A percentile compares a stretch with the other conserved stretches of the same genome.
Evolutionary conservation across 1,284 basidiomycete genomes (phyloP).

Genomic region (Leccinum pallidistipes): DNA sequence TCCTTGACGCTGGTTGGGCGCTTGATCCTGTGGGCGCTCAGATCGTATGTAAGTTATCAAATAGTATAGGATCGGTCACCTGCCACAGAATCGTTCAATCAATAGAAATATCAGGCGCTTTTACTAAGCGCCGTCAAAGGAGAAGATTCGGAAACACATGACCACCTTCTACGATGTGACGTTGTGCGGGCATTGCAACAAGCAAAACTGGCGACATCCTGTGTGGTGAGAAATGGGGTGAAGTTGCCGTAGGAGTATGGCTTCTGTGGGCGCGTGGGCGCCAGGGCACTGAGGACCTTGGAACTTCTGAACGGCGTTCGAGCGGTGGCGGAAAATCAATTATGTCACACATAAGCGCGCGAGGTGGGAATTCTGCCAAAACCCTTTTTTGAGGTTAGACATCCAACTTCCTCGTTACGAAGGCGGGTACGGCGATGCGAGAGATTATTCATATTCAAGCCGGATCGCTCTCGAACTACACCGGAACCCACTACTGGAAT

Average conservation of each 20-base stretch:
- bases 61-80: neutral
- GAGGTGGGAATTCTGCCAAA: slow-evolving; percentile 13
- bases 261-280: neutral
- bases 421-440: slow-evolving; percentile 48
- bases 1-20: neutral
- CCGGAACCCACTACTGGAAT: slow-evolving; percentile 80
- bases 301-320: neutral
- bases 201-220: neutral
- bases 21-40: neutral
- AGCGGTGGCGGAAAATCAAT: neutral
- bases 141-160: neutral
- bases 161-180: neutral
- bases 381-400: neutral
- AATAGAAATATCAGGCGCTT: slow-evolving; percentile 2
- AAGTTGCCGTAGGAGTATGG: slow-evolving; percentile 5
- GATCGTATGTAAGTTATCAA: neutral
- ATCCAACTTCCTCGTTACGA: neutral
- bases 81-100: neutral
- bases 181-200: neutral
- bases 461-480: slow-evolving; percentile 62
- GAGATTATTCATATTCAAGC: slow-evolving; percentile 80
- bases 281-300: neutral
- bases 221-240: neutral
- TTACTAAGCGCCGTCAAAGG: neutral
- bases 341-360: neutral